These are phyloP conservation scores for Closterium sp. DNA, from an alignment of 139 green algal genomes.

Conservation along the genomic window DNA sequence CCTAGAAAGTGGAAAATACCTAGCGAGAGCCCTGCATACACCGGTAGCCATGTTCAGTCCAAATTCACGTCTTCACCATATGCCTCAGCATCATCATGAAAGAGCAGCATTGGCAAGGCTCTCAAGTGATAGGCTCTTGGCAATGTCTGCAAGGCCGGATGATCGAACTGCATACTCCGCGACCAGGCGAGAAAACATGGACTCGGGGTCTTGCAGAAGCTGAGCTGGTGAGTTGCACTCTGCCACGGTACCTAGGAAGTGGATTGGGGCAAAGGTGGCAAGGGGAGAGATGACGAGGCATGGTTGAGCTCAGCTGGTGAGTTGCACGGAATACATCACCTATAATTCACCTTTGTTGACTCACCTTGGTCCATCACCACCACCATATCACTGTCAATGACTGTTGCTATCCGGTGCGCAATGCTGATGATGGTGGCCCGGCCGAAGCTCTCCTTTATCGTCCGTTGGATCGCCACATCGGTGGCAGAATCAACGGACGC, in stretches of 20 bases:
- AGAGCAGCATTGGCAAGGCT: neutral
- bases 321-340: too few species aligned
- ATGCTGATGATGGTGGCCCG: conserved; percentile 24
- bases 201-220: neutral
- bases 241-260: neutral
- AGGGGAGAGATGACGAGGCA: too few species aligned
- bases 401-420: conserved; percentile 64
- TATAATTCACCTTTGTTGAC: neutral
- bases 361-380: conserved; percentile 33
- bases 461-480: conserved; percentile 76
- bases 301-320: too few species aligned
- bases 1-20: too few species aligned
- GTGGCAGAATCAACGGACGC: conserved; percentile 80
- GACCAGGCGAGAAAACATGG: neutral
- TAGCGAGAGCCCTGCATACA: too few species aligned
- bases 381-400: conserved; percentile 62
- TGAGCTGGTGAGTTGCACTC: neutral
- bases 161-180: neutral
- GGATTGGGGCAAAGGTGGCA: too few species aligned
- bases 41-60: too few species aligned
- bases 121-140: neutral
- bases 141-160: neutral
- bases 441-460: conserved; percentile 38
- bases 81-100: neutral
- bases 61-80: too few species aligned